phyloP scores from a whole-genome alignment of 768 basidiomycete species.

The Strobilomyces echinocephalus region DNA sequence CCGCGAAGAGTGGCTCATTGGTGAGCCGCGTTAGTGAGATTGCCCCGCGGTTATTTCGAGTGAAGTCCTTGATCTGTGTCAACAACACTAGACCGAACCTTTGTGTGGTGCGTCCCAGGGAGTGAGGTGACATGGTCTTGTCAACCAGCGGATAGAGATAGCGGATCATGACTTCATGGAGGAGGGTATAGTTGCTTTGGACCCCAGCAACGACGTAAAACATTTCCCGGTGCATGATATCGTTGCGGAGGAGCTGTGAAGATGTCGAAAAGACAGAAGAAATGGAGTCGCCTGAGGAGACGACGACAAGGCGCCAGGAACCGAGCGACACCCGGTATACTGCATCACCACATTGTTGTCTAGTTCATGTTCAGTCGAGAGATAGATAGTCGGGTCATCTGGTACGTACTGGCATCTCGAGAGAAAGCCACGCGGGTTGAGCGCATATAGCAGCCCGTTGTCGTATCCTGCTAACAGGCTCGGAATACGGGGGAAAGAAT shows the following conservation, averaged over 20 bases:
- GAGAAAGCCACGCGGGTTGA: conserved; percentile 16
- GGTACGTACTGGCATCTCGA: conserved; percentile 20
- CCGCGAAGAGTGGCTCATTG: conserved; percentile 14
- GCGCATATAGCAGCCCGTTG: conserved; percentile 10
- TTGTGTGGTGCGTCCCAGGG: conserved; percentile 10
- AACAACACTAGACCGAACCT: conserved; percentile 12
- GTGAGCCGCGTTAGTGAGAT: conserved; percentile 17
- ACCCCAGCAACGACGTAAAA: conserved; percentile 13
- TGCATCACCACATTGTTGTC: conserved; percentile 11
- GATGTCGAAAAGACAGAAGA: conserved; percentile 6
- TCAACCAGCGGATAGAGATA: conserved; percentile 22
- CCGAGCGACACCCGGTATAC: conserved; percentile 19
- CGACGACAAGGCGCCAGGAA: conserved; percentile 9
- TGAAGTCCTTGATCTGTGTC: conserved; percentile 8
- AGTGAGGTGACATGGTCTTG: conserved; percentile 11
- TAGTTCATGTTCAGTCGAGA: conserved; percentile 4
- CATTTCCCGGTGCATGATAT: conserved; percentile 8
- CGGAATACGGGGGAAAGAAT: conserved; percentile 2
- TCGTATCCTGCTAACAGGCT: conserved; percentile 16
- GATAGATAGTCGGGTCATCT: background rate
- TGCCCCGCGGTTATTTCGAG: background rate
- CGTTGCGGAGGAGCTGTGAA: conserved; percentile 7
- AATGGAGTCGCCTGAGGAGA: conserved; percentile 15
- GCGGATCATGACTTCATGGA: conserved; percentile 18
- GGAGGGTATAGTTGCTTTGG: background rate